Conservation (phyloP, 2,329 filamentous ascomycete species). For the Cyclaneusma minus region DNA sequence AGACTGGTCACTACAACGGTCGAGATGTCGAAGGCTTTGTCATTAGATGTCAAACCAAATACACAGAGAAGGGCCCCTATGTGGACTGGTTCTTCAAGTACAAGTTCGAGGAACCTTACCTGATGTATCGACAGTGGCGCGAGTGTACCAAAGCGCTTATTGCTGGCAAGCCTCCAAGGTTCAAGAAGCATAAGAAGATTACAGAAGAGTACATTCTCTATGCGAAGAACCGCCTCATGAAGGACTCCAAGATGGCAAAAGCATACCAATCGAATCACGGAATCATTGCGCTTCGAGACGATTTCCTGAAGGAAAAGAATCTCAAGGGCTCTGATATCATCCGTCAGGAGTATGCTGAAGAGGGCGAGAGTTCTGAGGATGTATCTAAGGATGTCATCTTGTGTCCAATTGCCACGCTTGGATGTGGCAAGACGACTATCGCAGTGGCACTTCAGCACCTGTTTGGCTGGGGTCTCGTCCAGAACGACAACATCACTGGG, state of each 20-base stretch:
- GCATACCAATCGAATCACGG: slow-evolving; percentile 80
- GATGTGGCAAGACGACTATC: slow-evolving; percentile 92
- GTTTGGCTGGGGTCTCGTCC: slow-evolving; percentile 83
- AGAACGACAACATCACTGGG: slow-evolving; percentile 90
- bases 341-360: slow-evolving; percentile 46
- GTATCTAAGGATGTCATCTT: slow-evolving; percentile 59
- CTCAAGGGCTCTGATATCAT: slow-evolving; percentile 83
- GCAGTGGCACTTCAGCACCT: slow-evolving; percentile 67
- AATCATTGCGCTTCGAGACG: slow-evolving; percentile 80
- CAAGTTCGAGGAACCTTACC: slow-evolving; percentile 97
- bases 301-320: slow-evolving; percentile 71
- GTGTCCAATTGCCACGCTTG: slow-evolving; percentile 84
- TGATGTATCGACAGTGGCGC: slow-evolving; percentile 98
- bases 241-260: slow-evolving; percentile 50
- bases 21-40: slow-evolving; percentile 96
- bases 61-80: slow-evolving; percentile 37
- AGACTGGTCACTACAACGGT: slow-evolving; percentile 79
- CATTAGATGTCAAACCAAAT: slow-evolving; percentile 63
- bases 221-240: slow-evolving; percentile 56
- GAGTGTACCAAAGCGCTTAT: slow-evolving; percentile 92
- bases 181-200: slow-evolving; percentile 76
- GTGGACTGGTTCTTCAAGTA: slow-evolving; percentile 99
- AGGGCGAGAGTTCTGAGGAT: slow-evolving; percentile 31
- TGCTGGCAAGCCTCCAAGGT: slow-evolving; percentile 53
- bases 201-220: slow-evolving; percentile 84